Base-by-base conservation (phyloP, 306 rosid genomes). In the Glycine soja region DNA sequence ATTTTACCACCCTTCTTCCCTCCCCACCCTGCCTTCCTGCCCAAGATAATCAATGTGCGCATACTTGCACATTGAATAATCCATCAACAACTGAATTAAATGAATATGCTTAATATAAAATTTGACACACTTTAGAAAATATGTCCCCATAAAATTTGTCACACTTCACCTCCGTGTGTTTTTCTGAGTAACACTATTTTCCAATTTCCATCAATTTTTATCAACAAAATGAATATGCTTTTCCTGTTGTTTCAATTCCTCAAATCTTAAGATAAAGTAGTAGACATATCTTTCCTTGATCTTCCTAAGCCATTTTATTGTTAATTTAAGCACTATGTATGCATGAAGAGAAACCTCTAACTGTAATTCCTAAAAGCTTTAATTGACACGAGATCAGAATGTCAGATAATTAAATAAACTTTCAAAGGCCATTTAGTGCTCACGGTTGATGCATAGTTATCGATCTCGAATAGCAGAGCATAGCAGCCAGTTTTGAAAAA, bases 1-100 rank as follows among this genome's bases (percentile, higher is more conserved):
- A 1, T 65, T 78, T 78, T 12, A 36, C 46, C 40, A 61, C 43
- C 73, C 58, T 77, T 81, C 64, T 77, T 82, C 53, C 62, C 38
- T 77, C 79, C 16, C 82, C 74, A 2, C 8, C 19, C 46, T 45
- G 11, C 19, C 47, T 7, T 65, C 50, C 70, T 13, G 24, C 14
- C 77, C 30, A 9, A 6, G 74, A 76, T 40, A 45, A 51, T 42
- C 30, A 18, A 36, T 77, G 32, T 43, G 10, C 5, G 10, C 78
- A 42, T 50, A 64, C 34, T 46, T 16, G 70, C 65, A 64, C 38
- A 78, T 56, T 53, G 30, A 45, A 65, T 57, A 40, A 73, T 54
- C 38, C 19, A 75, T 15, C 43, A 66, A 66, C 66, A 73, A 47
- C 43, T 24, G 30, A 24, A 24, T 24, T 24, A 24, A 24, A 24